Percentiles rank a stretch among this genome's conserved stretches.
Evolutionary conservation across 2,329 filamentous ascomycete genomes (phyloP).

Genomic region (Penicillium freii): DNA sequence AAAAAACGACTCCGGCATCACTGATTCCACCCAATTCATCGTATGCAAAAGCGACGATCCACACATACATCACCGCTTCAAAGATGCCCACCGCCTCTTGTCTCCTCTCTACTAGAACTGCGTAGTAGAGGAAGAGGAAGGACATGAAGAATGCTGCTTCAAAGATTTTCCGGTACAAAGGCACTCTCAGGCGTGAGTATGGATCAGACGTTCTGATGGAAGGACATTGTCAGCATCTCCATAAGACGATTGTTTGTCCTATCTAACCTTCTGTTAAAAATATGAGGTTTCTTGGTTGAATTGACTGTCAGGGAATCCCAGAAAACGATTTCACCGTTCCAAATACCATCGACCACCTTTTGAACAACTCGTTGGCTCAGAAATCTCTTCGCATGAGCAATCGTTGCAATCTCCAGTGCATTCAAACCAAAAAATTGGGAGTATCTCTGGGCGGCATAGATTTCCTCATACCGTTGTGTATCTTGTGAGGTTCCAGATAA

Average conservation of each 20-base stretch:
- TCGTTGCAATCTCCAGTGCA: constrained; percentile 79
- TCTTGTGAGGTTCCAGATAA: constrained; percentile 52
- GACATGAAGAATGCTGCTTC: constrained; percentile 77
- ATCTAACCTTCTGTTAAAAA: constrained; percentile 62
- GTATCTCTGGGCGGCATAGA: constrained; percentile 60
- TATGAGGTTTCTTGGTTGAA: constrained; percentile 70
- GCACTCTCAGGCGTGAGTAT: constrained; percentile 73
- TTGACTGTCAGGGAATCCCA: constrained; percentile 76
- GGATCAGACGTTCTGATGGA: constrained; percentile 59
- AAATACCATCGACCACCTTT: constrained; percentile 78
- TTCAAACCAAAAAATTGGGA: constrained; percentile 75
- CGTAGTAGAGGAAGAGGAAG: constrained; percentile 79
- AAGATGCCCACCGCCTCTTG: constrained; percentile 63
- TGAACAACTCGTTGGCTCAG: constrained; percentile 77
- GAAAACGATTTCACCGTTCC: constrained; percentile 82
- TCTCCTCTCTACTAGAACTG: constrained; percentile 74
- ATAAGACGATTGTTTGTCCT: background rate
- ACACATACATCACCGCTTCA: constrained; percentile 76
- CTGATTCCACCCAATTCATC: constrained; percentile 82
- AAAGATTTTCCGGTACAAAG: constrained; percentile 79
- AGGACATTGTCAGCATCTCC: constrained; percentile 24
- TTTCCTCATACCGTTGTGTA: constrained; percentile 43
- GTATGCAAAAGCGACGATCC: constrained; percentile 83
- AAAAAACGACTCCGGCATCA: constrained; percentile 84
- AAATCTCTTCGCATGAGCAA: constrained; percentile 80